phyloP scores from a whole-genome alignment of 1,139 yeast genomes.

The Insectozyma bohioensis region DNA sequence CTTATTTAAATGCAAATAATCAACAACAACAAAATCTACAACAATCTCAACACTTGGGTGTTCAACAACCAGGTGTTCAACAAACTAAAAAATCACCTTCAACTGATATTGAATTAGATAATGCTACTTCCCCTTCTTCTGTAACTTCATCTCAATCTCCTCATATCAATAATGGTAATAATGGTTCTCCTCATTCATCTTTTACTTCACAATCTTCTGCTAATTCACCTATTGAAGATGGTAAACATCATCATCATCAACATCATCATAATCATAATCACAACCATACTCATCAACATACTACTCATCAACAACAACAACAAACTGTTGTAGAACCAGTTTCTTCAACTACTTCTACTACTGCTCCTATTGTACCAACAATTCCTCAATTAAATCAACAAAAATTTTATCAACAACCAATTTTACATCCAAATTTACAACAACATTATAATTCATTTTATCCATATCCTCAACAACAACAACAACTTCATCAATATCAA shows the following conservation, averaged over 20 bases:
- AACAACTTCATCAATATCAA: conserved; percentile 6
- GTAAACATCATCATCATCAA: conserved; percentile 5
- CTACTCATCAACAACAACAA: conserved; percentile 7
- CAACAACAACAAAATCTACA: conserved; percentile 5
- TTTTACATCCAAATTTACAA: conserved; percentile 18
- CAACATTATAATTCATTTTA: conserved; percentile 16
- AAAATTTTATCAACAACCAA: conserved; percentile 18
- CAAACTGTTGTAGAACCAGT: conserved; percentile 8
- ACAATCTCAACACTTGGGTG: conserved; percentile 3
- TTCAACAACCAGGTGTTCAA: conserved; percentile 3
- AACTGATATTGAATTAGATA: conserved; percentile 28
- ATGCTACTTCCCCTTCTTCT: conserved; percentile 30
- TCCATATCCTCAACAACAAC: conserved; percentile 13
- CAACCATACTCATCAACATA: background rate
- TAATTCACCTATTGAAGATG: conserved; percentile 27
- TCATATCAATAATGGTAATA: conserved; percentile 10
- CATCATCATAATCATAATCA: conserved; percentile 7
- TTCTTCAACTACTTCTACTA: conserved; percentile 9
- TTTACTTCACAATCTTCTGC: conserved; percentile 40
- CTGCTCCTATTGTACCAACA: conserved; percentile 7
- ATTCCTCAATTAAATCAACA: background rate
- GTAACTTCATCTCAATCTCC: conserved; percentile 27
- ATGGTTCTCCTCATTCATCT: conserved; percentile 33
- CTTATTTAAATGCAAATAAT: conserved; percentile 40
- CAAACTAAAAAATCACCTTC: conserved; percentile 10